Evolutionary conservation across 2,329 filamentous ascomycete species (phyloP).

Genomic region (Daldinia sp.): DNA sequence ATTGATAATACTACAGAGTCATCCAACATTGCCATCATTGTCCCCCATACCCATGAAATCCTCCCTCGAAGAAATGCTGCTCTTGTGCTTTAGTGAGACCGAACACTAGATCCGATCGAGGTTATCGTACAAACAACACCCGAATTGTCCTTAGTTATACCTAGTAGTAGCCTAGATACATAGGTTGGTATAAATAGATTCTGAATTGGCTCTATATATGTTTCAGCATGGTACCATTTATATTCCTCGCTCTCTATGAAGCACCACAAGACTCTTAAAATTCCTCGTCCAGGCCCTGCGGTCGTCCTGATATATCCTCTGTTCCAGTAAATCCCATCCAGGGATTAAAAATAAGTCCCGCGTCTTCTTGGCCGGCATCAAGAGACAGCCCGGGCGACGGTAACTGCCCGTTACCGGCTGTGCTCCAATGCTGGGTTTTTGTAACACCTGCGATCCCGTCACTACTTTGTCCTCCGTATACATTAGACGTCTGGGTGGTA

Average conservation of each 20-base stretch:
- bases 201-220: neutral
- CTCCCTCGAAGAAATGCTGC: neutral
- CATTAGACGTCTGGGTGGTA: neutral
- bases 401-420: neutral
- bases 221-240: neutral
- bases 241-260: neutral
- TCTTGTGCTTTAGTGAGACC: neutral
- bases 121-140: neutral
- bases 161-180: neutral
- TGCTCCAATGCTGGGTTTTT: slow-evolving; percentile 11
- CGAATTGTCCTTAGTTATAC: neutral
- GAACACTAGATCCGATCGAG: neutral
- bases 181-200: neutral
- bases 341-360: slow-evolving; percentile 43
- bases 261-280: slow-evolving; percentile 35
- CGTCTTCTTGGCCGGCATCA: slow-evolving; percentile 39
- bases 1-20: neutral
- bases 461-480: neutral
- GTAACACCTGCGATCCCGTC: neutral
- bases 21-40: neutral
- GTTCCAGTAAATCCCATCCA: slow-evolving; percentile 44
- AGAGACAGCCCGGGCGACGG: slow-evolving; percentile 23
- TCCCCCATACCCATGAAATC: neutral
- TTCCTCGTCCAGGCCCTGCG: slow-evolving; percentile 35
- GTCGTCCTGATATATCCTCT: slow-evolving; percentile 37